Evolutionary conservation across 495 filamentous ascomycete species (phyloP).

Genomic region (Penicillium egyptiacum): DNA sequence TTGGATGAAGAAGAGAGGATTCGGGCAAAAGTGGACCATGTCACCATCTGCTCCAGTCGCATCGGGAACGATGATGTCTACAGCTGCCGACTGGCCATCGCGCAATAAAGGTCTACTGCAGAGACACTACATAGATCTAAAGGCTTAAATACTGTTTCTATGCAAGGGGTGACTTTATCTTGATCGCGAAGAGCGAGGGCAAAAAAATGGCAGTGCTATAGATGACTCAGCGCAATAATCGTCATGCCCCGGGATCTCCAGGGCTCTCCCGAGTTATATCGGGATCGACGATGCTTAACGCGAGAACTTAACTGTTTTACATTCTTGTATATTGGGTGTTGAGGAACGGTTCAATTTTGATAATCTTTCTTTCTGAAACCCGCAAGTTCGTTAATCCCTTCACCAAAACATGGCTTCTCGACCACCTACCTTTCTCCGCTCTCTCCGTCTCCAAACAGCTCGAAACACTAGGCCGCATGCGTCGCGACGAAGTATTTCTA

Average conservation of each 20-base stretch:
- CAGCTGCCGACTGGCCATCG: constrained; percentile 23
- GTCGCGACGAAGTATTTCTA: constrained; percentile 28
- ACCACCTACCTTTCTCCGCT: constrained; percentile 20
- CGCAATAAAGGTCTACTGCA: constrained; percentile 10
- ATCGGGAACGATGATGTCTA: constrained; percentile 25
- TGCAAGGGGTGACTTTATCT: constrained; percentile 2
- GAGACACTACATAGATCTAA: background rate
- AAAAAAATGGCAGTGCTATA: constrained; percentile 5
- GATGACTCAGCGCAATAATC: constrained; percentile 28
- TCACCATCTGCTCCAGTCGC: constrained; percentile 15
- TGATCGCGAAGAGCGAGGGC: background rate
- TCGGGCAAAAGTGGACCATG: constrained; percentile 32
- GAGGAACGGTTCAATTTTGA: background rate
- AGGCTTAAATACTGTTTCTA: constrained; percentile 6
- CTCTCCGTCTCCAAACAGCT: constrained; percentile 17
- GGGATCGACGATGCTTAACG: background rate
- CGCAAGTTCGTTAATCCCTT: background rate
- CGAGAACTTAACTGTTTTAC: background rate
- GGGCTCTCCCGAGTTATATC: no score
- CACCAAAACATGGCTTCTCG: constrained; percentile 15
- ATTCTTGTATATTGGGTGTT: background rate
- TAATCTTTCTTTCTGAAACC: background rate
- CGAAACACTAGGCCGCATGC: constrained; percentile 11
- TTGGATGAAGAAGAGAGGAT: constrained; percentile 19
- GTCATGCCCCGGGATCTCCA: background rate